Evolutionary conservation across 2,329 filamentous ascomycete species (phyloP).

Genomic region (Apiospora marii): DNA sequence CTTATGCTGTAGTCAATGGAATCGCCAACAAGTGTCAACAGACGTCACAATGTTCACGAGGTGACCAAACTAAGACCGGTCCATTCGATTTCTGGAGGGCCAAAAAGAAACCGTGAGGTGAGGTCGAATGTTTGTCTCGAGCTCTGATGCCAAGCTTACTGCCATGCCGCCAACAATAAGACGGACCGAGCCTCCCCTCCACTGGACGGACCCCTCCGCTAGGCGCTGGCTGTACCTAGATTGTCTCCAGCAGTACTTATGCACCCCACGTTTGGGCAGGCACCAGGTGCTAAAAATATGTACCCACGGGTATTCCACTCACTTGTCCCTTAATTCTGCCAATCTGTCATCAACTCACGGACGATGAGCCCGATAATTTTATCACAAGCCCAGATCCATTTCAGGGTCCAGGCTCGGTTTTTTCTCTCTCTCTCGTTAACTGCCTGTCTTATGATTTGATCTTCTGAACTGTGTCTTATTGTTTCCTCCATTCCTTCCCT

Average conservation of each 20-base stretch:
- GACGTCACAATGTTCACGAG: neutral
- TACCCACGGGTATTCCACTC: neutral
- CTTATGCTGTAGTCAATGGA: neutral
- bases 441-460: neutral
- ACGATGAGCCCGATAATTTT: neutral
- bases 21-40: neutral
- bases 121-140: slow-evolving; percentile 1
- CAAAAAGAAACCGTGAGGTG: neutral
- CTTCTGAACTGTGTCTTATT: neutral
- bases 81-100: no score
- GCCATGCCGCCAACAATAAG: neutral
- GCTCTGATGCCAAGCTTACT: neutral
- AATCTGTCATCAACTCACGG: slow-evolving; percentile 24
- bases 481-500: neutral
- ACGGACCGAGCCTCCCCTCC: slow-evolving; percentile 11
- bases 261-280: neutral
- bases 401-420: neutral
- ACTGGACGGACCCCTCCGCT: neutral
- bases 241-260: neutral
- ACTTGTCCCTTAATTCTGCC: slow-evolving; percentile 12
- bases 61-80: no score
- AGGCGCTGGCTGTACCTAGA: neutral
- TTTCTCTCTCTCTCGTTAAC: slow-evolving; percentile 8
- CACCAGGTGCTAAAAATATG: neutral
- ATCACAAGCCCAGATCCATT: neutral